Percentiles rank a stretch among this genome's conserved stretches.
Conservation (phyloP, 805 yeast genomes). For the Metschnikowia peoriensis region DNA sequence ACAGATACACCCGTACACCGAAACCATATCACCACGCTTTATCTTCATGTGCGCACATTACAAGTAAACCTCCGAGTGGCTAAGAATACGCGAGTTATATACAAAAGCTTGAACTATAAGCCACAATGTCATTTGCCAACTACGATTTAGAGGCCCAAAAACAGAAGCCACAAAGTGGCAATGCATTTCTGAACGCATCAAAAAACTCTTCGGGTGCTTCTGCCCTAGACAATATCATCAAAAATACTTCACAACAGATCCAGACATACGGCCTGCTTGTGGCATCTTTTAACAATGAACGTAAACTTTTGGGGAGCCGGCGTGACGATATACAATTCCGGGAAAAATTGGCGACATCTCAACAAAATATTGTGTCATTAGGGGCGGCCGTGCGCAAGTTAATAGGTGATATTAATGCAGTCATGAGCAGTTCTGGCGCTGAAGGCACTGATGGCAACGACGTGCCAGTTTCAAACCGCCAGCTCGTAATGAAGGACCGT, state of each 20-base stretch:
- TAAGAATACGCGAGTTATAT: not conserved
- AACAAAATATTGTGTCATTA: constrained; percentile 30
- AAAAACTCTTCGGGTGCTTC: constrained; percentile 6
- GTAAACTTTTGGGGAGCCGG: constrained; percentile 51
- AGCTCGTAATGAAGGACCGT: constrained; percentile 48
- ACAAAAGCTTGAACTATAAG: not conserved
- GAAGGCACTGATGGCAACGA: constrained; percentile 14
- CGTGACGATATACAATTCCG: constrained; percentile 45
- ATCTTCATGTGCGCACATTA: too few species aligned
- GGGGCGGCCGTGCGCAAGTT: constrained; percentile 33
- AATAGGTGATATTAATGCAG: constrained; percentile 29
- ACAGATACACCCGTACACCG: too few species aligned
- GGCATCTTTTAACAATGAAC: constrained; percentile 48
- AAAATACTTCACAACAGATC: constrained; percentile 38
- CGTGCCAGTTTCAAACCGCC: constrained; percentile 37
- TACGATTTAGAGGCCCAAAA: constrained; percentile 51
- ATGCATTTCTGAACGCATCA: not conserved
- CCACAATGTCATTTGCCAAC: constrained; percentile 54
- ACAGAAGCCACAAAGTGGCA: constrained; percentile 3
- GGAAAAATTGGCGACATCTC: constrained; percentile 30
- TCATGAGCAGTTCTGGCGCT: constrained; percentile 19
- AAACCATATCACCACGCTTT: too few species aligned
- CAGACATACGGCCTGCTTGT: constrained; percentile 50
- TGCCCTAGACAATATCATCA: constrained; percentile 34
- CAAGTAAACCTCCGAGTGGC: not conserved